Base-by-base conservation (phyloP, 345 rosid genomes). In the Gossypium turneri region DNA sequence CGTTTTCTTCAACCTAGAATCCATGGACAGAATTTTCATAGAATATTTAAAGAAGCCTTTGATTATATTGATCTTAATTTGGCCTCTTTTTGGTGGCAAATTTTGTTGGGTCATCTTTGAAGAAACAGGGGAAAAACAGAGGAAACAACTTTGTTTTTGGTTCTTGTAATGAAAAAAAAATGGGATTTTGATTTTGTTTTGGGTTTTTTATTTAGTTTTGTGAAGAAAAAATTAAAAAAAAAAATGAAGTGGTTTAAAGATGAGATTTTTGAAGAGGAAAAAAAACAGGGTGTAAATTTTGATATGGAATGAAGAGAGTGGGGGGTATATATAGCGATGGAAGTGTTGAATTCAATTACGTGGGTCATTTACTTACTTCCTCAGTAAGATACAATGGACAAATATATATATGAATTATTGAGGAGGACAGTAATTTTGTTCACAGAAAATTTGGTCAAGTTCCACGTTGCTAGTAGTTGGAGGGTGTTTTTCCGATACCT, bases 81-180 rank as follows among this genome's bases (percentile, higher is more conserved):
- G 73, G n/a, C 79, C 82, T 75, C 82, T 70, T 38, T n/a, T 75
- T 4, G 82, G 82, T 12, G 73, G 82, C 5, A 3, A 3, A 4
- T 10, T 64, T n/a, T 41, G 7, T 41, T n/a, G 25, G 19, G 68
- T 7, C 68, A 64, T 64, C 15, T 41, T 41, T 7, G 12, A 45
- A 45, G 12, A 47, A 47, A 47, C 11, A 47, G 3, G 12, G 12
- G 50, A 47, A 47, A 47, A 47, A 45, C 48, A 45, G 2, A 45
- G 48, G 48, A 11, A 45, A 45, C 11, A 45, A 9, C 61, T 20
- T 57, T 10, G 2, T 19, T 20, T 55, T 20, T 29, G 27, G 13
- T 57, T 22, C 2, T 22, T 11, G 61, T 34, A 34, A 4, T 34
- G 3, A 22, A 57, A 57, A 20, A 56, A 9, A 19, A 19, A 22